Evolutionary conservation across 331 rosid species (phyloP).

Genomic region (Quercus tomentella): DNA sequence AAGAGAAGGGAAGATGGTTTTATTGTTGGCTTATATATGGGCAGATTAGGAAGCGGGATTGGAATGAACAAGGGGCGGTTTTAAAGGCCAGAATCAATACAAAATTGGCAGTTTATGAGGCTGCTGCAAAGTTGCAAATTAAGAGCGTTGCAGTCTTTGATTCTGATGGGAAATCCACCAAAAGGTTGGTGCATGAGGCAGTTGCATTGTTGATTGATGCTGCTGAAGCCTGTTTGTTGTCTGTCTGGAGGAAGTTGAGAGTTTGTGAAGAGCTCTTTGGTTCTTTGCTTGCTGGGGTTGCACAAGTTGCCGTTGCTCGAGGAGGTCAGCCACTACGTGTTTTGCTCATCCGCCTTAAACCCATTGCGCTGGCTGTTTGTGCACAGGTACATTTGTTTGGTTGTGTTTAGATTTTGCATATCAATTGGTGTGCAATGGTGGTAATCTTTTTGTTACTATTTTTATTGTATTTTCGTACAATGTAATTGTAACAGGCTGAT

Average conservation of each 20-base stretch:
- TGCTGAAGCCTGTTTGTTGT: constrained; percentile 87
- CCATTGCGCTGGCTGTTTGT: constrained; percentile 86
- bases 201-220: constrained; percentile 92
- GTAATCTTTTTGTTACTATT: neutral
- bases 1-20: constrained; percentile 9
- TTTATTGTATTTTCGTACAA: neutral
- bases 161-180: constrained; percentile 70
- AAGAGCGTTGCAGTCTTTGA: constrained; percentile 66
- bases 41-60: constrained; percentile 95
- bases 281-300: constrained; percentile 74
- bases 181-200: constrained; percentile 85
- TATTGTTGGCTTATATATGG: constrained; percentile 12
- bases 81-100: constrained; percentile 81
- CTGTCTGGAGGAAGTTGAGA: constrained; percentile 89
- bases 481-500: constrained; percentile 59
- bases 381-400: constrained; percentile 59
- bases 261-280: constrained; percentile 84
- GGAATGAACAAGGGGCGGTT: constrained; percentile 89
- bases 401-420: constrained; percentile 12
- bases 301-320: constrained; percentile 74
- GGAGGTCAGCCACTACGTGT: constrained; percentile 95
- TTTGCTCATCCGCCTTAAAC: constrained; percentile 92
- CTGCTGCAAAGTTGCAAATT: constrained; percentile 64
- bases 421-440: constrained; percentile 9
- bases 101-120: constrained; percentile 72